Percentiles rank a stretch among this genome's conserved stretches.
phyloP scores from a whole-genome alignment of 2,329 filamentous ascomycete genomes.

The Verticillium longisporum region DNA sequence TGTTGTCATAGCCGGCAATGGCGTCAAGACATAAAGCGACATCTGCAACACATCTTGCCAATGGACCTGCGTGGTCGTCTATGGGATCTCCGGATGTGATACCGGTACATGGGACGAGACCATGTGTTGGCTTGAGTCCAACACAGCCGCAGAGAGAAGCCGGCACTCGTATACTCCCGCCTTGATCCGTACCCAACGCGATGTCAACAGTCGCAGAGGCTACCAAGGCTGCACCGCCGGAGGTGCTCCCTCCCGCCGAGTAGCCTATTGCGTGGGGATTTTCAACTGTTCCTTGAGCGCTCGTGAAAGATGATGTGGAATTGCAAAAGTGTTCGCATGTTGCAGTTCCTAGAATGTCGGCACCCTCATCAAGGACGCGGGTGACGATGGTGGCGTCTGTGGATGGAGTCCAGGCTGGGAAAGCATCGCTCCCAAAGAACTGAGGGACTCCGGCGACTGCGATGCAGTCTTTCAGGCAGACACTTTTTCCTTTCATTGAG shows the following conservation, averaged over 20 bases:
- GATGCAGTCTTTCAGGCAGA: conserved; percentile 49
- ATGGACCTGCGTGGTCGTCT: conserved; percentile 42
- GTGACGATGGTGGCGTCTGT: conserved; percentile 49
- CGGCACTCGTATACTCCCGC: conserved; percentile 38
- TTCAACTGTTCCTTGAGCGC: conserved; percentile 36
- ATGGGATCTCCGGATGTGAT: conserved; percentile 39
- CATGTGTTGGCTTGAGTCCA: conserved; percentile 44
- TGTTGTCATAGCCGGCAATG: conserved; percentile 39
- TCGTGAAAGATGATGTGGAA: conserved; percentile 38
- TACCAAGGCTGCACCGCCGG: conserved; percentile 38
- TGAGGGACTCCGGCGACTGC: conserved; percentile 47
- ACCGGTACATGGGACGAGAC: conserved; percentile 44
- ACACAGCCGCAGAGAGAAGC: conserved; percentile 28
- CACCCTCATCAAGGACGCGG: conserved; percentile 42
- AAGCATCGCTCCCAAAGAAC: conserved; percentile 43
- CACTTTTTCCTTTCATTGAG: conserved; percentile 31
- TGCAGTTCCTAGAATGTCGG: conserved; percentile 40
- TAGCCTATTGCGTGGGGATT: conserved; percentile 38
- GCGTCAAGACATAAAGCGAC: conserved; percentile 33
- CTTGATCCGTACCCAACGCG: conserved; percentile 40
- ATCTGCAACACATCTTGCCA: conserved; percentile 32
- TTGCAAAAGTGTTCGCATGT: conserved; percentile 48
- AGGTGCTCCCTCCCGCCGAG: conserved; percentile 41
- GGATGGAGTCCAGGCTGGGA: conserved; percentile 39
- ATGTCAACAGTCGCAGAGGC: conserved; percentile 33